Conservation (phyloP, 352 stramenopile genomes). For the Phytophthora syringae region DNA sequence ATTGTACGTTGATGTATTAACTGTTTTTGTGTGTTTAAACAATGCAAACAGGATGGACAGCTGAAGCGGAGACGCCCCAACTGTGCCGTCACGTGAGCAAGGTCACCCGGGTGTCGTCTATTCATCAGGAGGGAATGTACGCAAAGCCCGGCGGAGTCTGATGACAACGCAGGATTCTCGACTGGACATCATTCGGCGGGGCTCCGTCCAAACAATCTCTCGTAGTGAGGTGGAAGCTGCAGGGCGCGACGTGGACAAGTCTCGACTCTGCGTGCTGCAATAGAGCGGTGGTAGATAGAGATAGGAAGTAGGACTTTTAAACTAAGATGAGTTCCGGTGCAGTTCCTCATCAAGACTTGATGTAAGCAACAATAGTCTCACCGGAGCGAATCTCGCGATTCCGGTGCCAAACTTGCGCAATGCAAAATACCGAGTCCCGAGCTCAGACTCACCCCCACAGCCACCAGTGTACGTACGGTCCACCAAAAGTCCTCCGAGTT, state of each 20-base stretch:
- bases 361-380: too few relatives aligned
- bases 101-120: constrained; percentile 21
- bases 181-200: constrained; percentile 10
- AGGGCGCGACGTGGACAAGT: constrained; percentile 6
- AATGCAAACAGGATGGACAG: constrained; percentile 23
- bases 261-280: constrained; percentile 16
- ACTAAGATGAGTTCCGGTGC: constrained; percentile 2
- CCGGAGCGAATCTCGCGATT: not conserved
- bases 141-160: constrained; percentile 10
- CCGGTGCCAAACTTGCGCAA: constrained; percentile 4
- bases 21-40: too few relatives aligned
- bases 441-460: constrained; percentile 55
- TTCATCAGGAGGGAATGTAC: constrained; percentile 1
- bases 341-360: not conserved
- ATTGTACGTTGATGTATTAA: constrained; percentile 2
- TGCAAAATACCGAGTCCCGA: constrained; percentile 46
- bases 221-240: constrained; percentile 1
- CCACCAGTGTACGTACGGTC: constrained; percentile 61
- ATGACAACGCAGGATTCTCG: constrained; percentile 18
- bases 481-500: constrained; percentile 55
- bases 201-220: constrained; percentile 11
- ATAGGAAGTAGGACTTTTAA: not conserved
- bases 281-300: not conserved
- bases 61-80: not conserved
- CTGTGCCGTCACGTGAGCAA: constrained; percentile 10